Conservation (phyloP, 2,329 filamentous ascomycete genomes). For the Trichoderma lentiforme region DNA sequence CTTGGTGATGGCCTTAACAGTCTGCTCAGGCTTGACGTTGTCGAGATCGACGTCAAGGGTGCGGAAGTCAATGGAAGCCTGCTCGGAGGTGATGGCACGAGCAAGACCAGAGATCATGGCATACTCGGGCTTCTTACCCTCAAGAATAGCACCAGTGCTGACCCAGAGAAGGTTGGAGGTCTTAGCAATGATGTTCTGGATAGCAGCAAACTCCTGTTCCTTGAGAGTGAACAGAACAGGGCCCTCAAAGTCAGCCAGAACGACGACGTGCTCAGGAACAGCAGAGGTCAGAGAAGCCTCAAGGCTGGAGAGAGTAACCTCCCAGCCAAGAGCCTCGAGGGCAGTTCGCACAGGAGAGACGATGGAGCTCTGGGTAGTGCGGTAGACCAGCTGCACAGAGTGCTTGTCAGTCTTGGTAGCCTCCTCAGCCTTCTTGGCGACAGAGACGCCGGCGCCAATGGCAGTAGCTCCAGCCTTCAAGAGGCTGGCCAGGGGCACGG, state of each 20-base stretch:
- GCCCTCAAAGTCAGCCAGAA: conserved; percentile 29
- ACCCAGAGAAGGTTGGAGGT: conserved; percentile 30
- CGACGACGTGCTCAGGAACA: conserved; percentile 26
- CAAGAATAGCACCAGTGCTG: conserved; percentile 25
- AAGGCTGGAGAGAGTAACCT: conserved; percentile 17
- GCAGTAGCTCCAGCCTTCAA: conserved; percentile 6
- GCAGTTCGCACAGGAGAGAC: conserved; percentile 21
- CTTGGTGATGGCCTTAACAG: conserved; percentile 19
- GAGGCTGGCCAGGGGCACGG: neutral
- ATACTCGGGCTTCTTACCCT: conserved; percentile 26
- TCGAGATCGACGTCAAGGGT: conserved; percentile 26
- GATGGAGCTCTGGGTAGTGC: conserved; percentile 14
- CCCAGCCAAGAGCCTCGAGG: conserved; percentile 18
- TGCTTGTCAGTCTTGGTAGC: neutral
- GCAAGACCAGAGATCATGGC: conserved; percentile 28
- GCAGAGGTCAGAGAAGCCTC: neutral
- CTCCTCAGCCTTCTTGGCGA: neutral
- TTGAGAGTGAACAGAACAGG: conserved; percentile 28
- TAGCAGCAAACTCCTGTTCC: conserved; percentile 26
- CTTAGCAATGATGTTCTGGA: conserved; percentile 27
- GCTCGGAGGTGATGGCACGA: conserved; percentile 26
- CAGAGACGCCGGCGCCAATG: neutral
- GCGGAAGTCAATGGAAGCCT: conserved; percentile 27
- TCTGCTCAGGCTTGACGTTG: conserved; percentile 10
- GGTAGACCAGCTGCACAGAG: conserved; percentile 19